Evolutionary conservation across 805 yeast species (phyloP), one percentile per base, ranked within the genome.

Genomic region (Torulaspora delbrueckii): DNA sequence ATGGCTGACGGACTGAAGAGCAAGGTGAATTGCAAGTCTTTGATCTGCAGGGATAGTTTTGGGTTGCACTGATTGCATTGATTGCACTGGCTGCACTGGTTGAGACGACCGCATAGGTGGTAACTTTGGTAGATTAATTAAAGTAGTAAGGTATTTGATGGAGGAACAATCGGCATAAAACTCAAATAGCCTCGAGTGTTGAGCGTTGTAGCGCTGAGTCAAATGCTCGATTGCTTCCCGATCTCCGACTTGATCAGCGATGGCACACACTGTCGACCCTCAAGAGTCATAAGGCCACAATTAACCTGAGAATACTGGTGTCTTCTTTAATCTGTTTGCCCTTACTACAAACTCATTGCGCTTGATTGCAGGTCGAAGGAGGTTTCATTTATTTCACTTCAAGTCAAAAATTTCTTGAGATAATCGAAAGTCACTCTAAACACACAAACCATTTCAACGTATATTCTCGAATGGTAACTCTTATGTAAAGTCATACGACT

Each of bases 81-180:
- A 13, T 34, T 24, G 42, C 28, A 4, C 6, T 33, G n/a, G 22
- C 14, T 19, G 42, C 8, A 4, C 13, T 30, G 34, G 5, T 25
- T 8, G 10, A 8, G 27, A 8, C 3, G 10, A 25, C 27, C 75
- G 57, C 2, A 52, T 52, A 13, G 58, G 67, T 56, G 74, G 73
- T 27, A 70, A 50, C 52, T 67, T 67, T 41, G 69, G 69, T 3
- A 63, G 52, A 1, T 57, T 82, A 38, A 90, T 83, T 62, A 90
- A 75, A 28, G 90, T 78, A 2, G 95, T 80, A 58, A 90, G 74
- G 57, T 82, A 87, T 62, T 84, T 84, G 50, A 91, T 79, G 0
- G 91, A 79, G 5, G 91, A 84, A 62, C 96, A 88, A 57, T 90
- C 96, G 22, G 91, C 86, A 68, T 86, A 91, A 56, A 91, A 88